These are phyloP conservation scores for Colletotrichum sp. DNA, from an alignment of 2,329 filamentous ascomycete species.

Conservation along the genomic window DNA sequence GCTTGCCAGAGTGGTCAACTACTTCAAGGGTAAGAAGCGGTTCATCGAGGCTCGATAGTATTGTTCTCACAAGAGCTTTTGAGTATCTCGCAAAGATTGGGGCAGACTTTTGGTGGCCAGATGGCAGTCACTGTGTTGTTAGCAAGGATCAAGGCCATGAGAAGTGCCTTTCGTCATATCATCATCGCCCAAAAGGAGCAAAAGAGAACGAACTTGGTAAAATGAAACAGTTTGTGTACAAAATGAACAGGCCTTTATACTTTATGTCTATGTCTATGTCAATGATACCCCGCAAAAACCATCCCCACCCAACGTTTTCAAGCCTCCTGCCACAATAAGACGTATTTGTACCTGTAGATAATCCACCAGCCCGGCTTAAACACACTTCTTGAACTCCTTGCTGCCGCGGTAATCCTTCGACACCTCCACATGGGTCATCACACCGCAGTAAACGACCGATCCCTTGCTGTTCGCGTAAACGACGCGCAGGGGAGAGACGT, in stretches of 20 bases:
- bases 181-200: background rate
- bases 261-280: background rate
- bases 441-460: background rate
- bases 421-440: background rate
- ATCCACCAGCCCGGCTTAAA: background rate
- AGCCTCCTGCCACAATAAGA: accelerated
- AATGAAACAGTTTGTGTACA: background rate
- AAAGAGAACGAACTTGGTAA: background rate
- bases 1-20: background rate
- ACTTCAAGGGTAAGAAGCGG: background rate
- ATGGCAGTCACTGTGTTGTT: background rate
- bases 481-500: background rate
- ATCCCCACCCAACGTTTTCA: background rate
- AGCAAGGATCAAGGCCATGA: background rate
- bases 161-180: background rate
- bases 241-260: background rate
- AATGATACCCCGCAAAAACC: background rate
- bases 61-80: background rate
- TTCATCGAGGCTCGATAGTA: background rate
- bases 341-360: background rate
- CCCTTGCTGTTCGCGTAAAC: background rate
- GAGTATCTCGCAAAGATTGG: background rate
- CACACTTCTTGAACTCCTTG: background rate
- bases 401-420: background rate
- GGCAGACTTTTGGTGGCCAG: background rate